phyloP scores from a whole-genome alignment of 2,329 filamentous ascomycete species.

The Trichophyton equinum region DNA sequence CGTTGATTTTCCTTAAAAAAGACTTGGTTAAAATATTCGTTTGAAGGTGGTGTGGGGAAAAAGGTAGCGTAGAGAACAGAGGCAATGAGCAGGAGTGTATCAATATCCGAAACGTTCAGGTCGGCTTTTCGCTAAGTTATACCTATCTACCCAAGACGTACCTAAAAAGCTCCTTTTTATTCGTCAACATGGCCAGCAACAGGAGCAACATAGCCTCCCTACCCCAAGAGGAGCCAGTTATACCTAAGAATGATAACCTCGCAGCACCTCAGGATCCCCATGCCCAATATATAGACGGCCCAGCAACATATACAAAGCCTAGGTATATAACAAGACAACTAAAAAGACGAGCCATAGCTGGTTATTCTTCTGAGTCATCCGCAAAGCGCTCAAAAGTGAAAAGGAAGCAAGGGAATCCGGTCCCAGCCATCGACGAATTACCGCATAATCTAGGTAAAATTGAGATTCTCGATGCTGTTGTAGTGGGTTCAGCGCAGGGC shows the following conservation, averaged over 20 bases:
- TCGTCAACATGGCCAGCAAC: not conserved
- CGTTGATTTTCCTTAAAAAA: not conserved
- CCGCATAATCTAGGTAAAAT: slow-evolving; percentile 18
- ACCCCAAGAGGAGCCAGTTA: not conserved
- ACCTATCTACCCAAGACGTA: not conserved
- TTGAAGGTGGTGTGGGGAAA: not conserved
- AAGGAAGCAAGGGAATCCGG: not conserved
- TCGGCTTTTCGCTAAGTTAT: not conserved
- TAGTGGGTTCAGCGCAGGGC: not conserved
- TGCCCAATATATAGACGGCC: not conserved
- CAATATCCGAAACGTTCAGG: not conserved
- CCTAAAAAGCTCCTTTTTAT: not conserved
- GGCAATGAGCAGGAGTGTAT: not conserved
- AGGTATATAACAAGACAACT: not conserved
- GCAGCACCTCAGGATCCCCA: not conserved
- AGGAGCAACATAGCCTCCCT: not conserved
- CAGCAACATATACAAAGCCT: not conserved
- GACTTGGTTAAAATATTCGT: not conserved
- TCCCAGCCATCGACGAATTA: slow-evolving; percentile 13
- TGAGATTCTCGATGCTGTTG: not conserved
- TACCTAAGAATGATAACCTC: not conserved
- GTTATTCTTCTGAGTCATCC: not conserved
- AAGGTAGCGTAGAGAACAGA: not conserved
- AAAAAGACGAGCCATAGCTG: not conserved
- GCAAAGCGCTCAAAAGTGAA: not conserved